Base-by-base conservation (phyloP, 108 stramenopile genomes). In the Mayamaea pseudoterrestris region DNA sequence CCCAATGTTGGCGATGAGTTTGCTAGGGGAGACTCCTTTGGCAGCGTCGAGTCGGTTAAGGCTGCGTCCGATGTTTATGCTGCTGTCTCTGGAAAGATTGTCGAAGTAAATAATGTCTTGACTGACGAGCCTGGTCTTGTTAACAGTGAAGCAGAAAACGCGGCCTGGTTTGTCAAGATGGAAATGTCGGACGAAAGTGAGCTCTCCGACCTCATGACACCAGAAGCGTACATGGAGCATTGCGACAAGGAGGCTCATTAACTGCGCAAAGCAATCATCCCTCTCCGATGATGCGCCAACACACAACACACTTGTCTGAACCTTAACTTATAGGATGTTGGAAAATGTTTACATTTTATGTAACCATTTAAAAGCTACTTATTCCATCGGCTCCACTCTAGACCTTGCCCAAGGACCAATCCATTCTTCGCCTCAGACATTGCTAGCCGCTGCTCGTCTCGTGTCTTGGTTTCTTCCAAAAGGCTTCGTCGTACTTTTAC, bases 1-100 rank as follows among this genome's bases (percentile, higher is more conserved):
- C 98, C 98, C 3, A 75, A 78, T 32, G 71, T 87, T 30, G 98
- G 83, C 27, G 93, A 91, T 50, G 61, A 73, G 29, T 87, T 94
- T 57, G 89, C 80, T 24, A 88, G 83, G 47, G 90, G 85, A 39
- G 92, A 91, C 20, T 57, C 73, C 30, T 94, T 97, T 65, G 96
- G 91, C 30, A 75, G 80, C 30, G 97, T 99, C 26, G 98, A 98
- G 66, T 98, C 97, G n/a, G 98, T 99, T 50, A 99, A 99, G 79
- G 97, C 97, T 9, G 96, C 98, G 8, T 85, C 81, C 7, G 98
- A 99, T 48, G 97, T 99, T 7, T 93, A 86, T 47, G 84, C 84
- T 21, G 92, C 93, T 21, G 74, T 94, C 14, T 50, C 65, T 27
- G 92, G 96, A 36, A 88, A 52, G 18, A 75, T 94, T 7, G 9